Base-by-base conservation (phyloP, 2,329 filamentous ascomycete genomes). In the Neospermospora avenae region DNA sequence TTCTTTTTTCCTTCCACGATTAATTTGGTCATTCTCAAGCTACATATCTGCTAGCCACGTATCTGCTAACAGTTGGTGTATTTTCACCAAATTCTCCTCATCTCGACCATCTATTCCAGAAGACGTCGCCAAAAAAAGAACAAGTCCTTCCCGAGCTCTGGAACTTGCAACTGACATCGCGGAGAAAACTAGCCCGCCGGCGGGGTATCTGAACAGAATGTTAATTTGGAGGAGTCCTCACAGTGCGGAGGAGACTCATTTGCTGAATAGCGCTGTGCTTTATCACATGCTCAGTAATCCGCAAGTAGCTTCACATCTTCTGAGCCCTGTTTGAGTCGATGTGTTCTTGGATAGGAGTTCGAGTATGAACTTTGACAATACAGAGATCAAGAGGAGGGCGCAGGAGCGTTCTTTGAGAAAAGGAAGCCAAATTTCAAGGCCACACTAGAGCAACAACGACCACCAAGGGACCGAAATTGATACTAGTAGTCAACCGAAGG, bases 1-100 rank as follows among this genome's bases (percentile, higher is more conserved):
- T 53, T 86, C 84, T 14, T 91, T 82, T 74, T 91, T 89, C 77
- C 78, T 91, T 35, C 88, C 88, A 4, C 82, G 86, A 0, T 77
- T 91, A 34, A 80, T 91, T n/a, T 61, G 88, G 88, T 62, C 77
- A 81, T 61, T 81, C 81, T 22, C 80, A 81, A 64, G 86, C 87
- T 1, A 73, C 87, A 71, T 82, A 86, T 66, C 79, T 89, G n/a
- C n/a, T n/a, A n/a, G n/a, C n/a, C n/a, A n/a, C n/a, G n/a, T n/a
- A n/a, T n/a, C n/a, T n/a, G n/a, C n/a, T n/a, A 5, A 90, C 87
- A 0, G 88, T 87, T 1, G 75, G 74, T 3, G 84, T 84, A 0
- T 88, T 85, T 69, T 74, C 76, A 6, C 77, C 78, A 13, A 68
- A 70, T 1, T 77, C 83, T 69, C 73, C 73, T 28, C 76, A 84